These are phyloP conservation scores for Petunia secreta DNA, from an alignment of 257 asterid genomes.

Conservation along the genomic window DNA sequence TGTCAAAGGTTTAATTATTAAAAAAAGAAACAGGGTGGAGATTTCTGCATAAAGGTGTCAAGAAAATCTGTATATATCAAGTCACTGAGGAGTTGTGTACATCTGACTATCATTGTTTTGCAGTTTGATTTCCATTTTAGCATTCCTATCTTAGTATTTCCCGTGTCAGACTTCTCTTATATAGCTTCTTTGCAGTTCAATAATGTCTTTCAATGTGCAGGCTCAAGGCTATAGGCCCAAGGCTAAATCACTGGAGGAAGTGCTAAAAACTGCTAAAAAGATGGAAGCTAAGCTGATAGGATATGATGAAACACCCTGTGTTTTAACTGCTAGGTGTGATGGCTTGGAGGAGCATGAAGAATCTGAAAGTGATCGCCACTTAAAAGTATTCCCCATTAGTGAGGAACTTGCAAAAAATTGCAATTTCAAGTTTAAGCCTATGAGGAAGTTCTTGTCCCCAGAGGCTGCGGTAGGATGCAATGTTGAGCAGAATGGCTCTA, in stretches of 20 bases:
- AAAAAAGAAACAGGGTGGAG: not conserved
- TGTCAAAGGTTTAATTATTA: conserved; percentile 1
- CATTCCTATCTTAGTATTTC: not conserved
- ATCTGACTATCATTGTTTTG: conserved; percentile 16
- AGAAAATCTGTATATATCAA: not conserved
- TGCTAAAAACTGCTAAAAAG: conserved; percentile 47
- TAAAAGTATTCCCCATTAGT: conserved; percentile 38
- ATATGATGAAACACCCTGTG: conserved; percentile 61
- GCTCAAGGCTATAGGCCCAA: conserved; percentile 68
- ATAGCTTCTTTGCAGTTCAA: conserved; percentile 8
- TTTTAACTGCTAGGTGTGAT: conserved; percentile 31
- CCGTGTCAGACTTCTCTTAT: not conserved
- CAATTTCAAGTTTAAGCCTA: conserved; percentile 35
- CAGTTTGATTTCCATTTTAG: conserved; percentile 19
- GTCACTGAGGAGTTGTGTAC: not conserved
- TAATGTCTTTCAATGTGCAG: conserved; percentile 50
- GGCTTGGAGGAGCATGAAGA: conserved; percentile 40
- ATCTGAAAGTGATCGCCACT: conserved; percentile 39
- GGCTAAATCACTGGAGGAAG: conserved; percentile 64
- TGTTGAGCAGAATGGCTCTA: conserved; percentile 32
- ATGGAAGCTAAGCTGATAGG: conserved; percentile 77
- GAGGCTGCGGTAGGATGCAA: conserved; percentile 36
- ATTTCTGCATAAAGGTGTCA: conserved; percentile 15
- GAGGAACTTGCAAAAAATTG: conserved; percentile 34
- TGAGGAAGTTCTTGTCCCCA: conserved; percentile 25